Evolutionary conservation across 345 rosid genomes (phyloP).

Genomic region (Aquilaria yunnanensis): DNA sequence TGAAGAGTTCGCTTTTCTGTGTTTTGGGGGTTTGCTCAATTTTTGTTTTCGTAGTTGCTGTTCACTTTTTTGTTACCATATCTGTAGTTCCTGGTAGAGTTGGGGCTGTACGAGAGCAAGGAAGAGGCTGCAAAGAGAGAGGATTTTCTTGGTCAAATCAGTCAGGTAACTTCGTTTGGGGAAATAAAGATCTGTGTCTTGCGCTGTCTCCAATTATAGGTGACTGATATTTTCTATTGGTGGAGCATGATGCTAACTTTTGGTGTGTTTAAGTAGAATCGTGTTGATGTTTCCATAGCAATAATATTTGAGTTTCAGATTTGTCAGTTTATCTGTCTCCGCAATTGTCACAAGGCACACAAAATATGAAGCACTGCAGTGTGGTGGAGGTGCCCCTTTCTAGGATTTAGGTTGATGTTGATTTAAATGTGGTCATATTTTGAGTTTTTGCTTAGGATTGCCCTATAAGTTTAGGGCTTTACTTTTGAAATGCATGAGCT

Average conservation of each 20-base stretch:
- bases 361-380: too few relatives aligned
- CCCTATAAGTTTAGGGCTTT: too few relatives aligned
- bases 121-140: constrained; percentile 73
- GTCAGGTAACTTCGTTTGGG: constrained; percentile 36
- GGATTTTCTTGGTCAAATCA: constrained; percentile 57
- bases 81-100: constrained; percentile 51
- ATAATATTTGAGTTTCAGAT: too few relatives aligned
- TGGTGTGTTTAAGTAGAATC: not conserved
- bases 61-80: not conserved
- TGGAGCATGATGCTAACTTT: not conserved
- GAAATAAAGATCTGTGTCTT: too few relatives aligned
- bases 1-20: not conserved
- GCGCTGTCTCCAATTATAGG: not conserved
- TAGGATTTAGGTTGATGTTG: too few relatives aligned
- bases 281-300: too few relatives aligned
- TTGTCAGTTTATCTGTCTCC: too few relatives aligned
- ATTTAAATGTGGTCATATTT: too few relatives aligned
- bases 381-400: too few relatives aligned
- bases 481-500: too few relatives aligned
- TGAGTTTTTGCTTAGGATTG: too few relatives aligned
- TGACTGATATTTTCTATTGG: not conserved
- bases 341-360: too few relatives aligned
- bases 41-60: constrained; percentile 5
- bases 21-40: constrained; percentile 3
- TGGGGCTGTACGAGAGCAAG: constrained; percentile 70